Evolutionary conservation across 139 green algal species (phyloP).

Genomic region (Eudorina sp.): DNA sequence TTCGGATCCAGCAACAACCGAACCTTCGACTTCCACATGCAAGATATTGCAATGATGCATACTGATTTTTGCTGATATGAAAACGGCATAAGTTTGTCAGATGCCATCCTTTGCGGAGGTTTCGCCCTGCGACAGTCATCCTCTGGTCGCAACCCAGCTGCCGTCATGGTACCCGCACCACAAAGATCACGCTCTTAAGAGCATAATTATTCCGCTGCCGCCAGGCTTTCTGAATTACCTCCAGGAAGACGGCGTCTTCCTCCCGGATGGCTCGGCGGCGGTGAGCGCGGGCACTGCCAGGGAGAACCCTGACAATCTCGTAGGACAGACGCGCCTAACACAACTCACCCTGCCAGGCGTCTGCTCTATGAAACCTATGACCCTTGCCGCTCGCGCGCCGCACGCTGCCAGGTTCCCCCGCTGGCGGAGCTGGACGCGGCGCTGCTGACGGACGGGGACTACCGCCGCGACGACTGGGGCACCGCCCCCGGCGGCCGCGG

Average conservation of each 20-base stretch:
- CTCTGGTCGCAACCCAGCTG: constrained; percentile 66
- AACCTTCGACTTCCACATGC: no score
- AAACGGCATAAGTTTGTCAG: not conserved
- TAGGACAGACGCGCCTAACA: not conserved
- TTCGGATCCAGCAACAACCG: no score
- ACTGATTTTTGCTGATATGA: not conserved
- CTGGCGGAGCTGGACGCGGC: not conserved
- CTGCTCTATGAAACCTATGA: not conserved
- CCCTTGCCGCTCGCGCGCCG: not conserved
- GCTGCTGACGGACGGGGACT: constrained; percentile 49
- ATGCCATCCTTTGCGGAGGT: constrained; percentile 10
- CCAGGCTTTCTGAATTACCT: constrained; percentile 74
- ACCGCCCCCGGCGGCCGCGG: no score
- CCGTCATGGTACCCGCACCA: constrained; percentile 72
- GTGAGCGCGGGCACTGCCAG: constrained; percentile 47
- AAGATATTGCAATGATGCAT: no score
- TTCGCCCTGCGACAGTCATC: not conserved
- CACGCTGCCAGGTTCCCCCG: not conserved
- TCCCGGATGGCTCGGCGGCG: constrained; percentile 60
- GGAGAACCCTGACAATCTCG: no score
- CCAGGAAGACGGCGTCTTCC: constrained; percentile 75
- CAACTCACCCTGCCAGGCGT: not conserved
- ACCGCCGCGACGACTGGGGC: constrained; percentile 51
- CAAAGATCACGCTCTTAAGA: constrained; percentile 41
- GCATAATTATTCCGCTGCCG: constrained; percentile 64